Evolutionary conservation across 2,329 filamentous ascomycete genomes (phyloP).

Genomic region (Colletotrichum aenigma): DNA sequence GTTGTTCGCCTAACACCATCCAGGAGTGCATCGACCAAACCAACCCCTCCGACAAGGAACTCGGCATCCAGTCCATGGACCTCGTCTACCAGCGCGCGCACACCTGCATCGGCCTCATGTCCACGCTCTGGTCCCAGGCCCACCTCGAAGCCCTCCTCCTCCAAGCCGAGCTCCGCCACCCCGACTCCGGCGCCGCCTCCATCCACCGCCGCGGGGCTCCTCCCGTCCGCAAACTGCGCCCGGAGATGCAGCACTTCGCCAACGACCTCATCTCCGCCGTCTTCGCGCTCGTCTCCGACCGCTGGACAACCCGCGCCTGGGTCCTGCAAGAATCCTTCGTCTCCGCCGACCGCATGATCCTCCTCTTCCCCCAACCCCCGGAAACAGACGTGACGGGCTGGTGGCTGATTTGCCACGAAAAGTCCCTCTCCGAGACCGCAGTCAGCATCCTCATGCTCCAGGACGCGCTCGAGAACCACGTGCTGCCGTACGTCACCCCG

Average conservation of each 20-base stretch:
- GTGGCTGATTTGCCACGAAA: background rate
- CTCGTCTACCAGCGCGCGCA: background rate
- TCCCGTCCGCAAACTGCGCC: background rate
- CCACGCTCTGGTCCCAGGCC: fast-evolving
- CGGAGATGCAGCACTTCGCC: background rate
- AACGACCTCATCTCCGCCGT: background rate
- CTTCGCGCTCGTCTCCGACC: background rate
- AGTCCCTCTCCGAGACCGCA: background rate
- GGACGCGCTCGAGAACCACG: background rate
- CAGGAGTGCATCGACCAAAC: background rate
- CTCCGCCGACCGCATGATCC: background rate
- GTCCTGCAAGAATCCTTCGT: background rate
- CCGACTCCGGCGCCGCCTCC: background rate
- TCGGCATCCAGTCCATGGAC: background rate
- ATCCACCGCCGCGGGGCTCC: background rate
- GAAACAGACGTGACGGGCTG: background rate
- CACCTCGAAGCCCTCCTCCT: background rate
- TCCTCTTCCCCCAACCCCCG: background rate
- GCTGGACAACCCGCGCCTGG: background rate
- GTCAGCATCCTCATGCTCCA: background rate
- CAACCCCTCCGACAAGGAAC: background rate
- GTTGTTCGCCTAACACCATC: background rate
- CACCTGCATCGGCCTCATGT: background rate
- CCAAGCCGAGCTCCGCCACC: background rate
- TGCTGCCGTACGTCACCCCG: background rate